Evolutionary conservation across 768 basidiomycete species (phyloP).

Genomic region (Rhodotorula paludigena): DNA sequence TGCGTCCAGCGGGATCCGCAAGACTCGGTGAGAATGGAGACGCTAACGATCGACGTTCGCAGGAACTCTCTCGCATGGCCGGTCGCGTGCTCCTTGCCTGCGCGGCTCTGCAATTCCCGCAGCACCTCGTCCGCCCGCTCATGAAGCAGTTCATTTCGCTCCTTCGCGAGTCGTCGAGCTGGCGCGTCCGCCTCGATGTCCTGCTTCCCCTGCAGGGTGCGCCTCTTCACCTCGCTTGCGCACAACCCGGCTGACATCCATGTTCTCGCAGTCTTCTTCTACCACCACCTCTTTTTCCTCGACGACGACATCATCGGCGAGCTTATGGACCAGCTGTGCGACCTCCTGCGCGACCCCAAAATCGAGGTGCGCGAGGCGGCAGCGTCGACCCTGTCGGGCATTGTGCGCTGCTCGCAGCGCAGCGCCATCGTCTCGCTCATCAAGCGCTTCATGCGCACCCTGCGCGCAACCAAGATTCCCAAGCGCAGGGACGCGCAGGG

Average conservation of each 20-base stretch:
- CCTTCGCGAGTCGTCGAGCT: constrained; percentile 72
- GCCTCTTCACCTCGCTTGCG: background rate
- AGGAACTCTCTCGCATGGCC: constrained; percentile 63
- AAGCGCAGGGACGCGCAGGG: constrained; percentile 50
- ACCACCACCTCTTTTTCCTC: constrained; percentile 78
- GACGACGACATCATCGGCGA: constrained; percentile 67
- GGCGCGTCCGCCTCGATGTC: constrained; percentile 79
- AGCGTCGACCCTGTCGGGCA: constrained; percentile 48
- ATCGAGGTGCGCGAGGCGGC: constrained; percentile 40
- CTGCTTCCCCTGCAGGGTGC: constrained; percentile 62
- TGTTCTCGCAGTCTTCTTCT: constrained; percentile 47
- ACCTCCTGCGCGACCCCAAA: constrained; percentile 60
- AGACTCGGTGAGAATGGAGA: constrained; percentile 57
- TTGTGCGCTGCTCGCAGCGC: constrained; percentile 50
- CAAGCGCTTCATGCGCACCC: constrained; percentile 74
- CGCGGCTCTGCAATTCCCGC: constrained; percentile 77
- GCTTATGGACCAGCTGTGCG: constrained; percentile 76
- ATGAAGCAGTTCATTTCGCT: constrained; percentile 69
- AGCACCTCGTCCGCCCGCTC: constrained; percentile 62
- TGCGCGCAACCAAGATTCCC: constrained; percentile 65
- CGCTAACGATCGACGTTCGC: too few species aligned
- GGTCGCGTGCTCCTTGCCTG: constrained; percentile 70
- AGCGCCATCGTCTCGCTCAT: constrained; percentile 50
- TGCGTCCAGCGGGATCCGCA: background rate
- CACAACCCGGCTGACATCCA: background rate